These are phyloP conservation scores for Ogataea chonburiensis DNA, from an alignment of 805 yeast genomes.

Conservation along the genomic window DNA sequence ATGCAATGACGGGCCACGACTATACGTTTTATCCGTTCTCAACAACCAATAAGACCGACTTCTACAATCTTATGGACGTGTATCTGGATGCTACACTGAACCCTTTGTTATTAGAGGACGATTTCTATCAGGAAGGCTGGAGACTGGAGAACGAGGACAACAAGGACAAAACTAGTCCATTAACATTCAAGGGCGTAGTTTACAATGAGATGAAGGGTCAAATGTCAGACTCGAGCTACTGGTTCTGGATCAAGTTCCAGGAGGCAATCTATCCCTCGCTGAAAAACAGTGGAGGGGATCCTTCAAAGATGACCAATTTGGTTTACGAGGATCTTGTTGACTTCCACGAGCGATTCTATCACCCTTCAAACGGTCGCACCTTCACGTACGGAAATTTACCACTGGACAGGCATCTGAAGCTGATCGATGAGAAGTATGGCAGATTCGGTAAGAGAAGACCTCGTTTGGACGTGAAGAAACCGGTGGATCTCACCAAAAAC, in stretches of 20 bases:
- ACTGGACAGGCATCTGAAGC: slow-evolving; percentile 55
- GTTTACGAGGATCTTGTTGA: slow-evolving; percentile 71
- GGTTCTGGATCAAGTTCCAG: slow-evolving; percentile 80
- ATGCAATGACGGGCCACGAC: slow-evolving; percentile 98
- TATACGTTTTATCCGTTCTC: slow-evolving; percentile 96
- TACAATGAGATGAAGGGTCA: slow-evolving; percentile 99
- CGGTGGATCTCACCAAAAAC: slow-evolving; percentile 43
- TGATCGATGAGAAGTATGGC: slow-evolving; percentile 49
- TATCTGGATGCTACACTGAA: slow-evolving; percentile 84
- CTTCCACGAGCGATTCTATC: slow-evolving; percentile 76
- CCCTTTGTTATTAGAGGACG: slow-evolving; percentile 75
- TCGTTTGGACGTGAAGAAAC: slow-evolving; percentile 38
- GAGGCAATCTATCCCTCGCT: slow-evolving; percentile 81
- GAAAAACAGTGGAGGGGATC: slow-evolving; percentile 94
- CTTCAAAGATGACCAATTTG: slow-evolving; percentile 70
- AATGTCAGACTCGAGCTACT: slow-evolving; percentile 82
- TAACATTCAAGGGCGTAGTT: slow-evolving; percentile 90
- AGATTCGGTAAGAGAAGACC: slow-evolving; percentile 51
- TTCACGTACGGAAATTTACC: slow-evolving; percentile 86
- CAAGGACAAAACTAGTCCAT: slow-evolving; percentile 55
- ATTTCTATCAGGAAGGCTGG: slow-evolving; percentile 97
- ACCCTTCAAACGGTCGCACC: slow-evolving; percentile 85
- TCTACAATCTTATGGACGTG: slow-evolving; percentile 77
- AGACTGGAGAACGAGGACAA: slow-evolving; percentile 74
- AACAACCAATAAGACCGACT: slow-evolving; percentile 84